Base-by-base conservation (phyloP, 495 filamentous ascomycete genomes). In the Aspergillus nidulans region DNA sequence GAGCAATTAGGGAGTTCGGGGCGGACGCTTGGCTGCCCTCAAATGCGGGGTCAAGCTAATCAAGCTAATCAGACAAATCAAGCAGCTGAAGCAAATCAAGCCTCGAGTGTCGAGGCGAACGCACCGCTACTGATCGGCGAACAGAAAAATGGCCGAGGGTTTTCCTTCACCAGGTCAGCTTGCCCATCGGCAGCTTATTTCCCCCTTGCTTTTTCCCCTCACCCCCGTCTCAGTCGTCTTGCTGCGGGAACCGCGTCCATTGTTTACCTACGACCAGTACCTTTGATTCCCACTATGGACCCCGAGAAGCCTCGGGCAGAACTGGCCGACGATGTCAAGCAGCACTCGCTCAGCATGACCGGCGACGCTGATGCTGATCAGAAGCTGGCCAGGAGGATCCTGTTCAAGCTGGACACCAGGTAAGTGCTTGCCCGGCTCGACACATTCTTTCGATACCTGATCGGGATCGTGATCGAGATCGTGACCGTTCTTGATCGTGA, bases 401-500 rank as follows among this genome's bases (percentile, higher is more conserved):
- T 85, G 9, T 71, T 71, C 57, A 82, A 83, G 59, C 62, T 81
- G 23, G 80, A 83, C 63, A 73, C 74, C 25, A 77, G 78, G 80
- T 84, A 57, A 53, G 55, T 28, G 20, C 26, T 21, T 26, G 9
- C 4, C n/a, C n/a, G n/a, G 13, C 20, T 40, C 1, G n/a, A 45
- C 20, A 30, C 13, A 30, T 20, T 18, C 6, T 34, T n/a, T n/a
- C n/a, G n/a, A n/a, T n/a, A n/a, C n/a, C n/a, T n/a, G n/a, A n/a
- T n/a, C n/a, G n/a, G n/a, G n/a, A n/a, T n/a, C n/a, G n/a, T n/a
- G n/a, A n/a, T n/a, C n/a, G n/a, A n/a, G n/a, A n/a, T n/a, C n/a
- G n/a, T n/a, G n/a, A n/a, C n/a, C n/a, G n/a, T n/a, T n/a, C n/a
- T n/a, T n/a, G n/a, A n/a, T n/a, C n/a, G n/a, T n/a, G n/a, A n/a